Percentiles rank a stretch among this genome's conserved stretches.
Evolutionary conservation across 2,329 filamentous ascomycete species (phyloP).

Genomic region (Periconia sp.): DNA sequence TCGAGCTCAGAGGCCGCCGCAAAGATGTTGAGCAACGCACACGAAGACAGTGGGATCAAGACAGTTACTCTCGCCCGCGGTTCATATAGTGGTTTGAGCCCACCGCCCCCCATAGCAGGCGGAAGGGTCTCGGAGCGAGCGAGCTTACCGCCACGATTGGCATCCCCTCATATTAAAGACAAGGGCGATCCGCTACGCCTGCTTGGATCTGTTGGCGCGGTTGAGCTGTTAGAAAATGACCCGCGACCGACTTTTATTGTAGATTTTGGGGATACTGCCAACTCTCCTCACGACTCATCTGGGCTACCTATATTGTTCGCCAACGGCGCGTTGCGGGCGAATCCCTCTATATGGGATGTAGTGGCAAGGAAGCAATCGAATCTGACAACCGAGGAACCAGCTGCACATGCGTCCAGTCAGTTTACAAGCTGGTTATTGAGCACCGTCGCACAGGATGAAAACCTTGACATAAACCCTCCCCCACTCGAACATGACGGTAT

Average conservation of each 20-base stretch:
- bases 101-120: slow-evolving; percentile 48
- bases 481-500: slow-evolving; percentile 63
- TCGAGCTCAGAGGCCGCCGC: slow-evolving; percentile 60
- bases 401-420: slow-evolving; percentile 37
- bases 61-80: slow-evolving; percentile 55
- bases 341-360: slow-evolving; percentile 57
- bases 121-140: slow-evolving; percentile 58
- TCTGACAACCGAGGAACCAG: slow-evolving; percentile 39
- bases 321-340: slow-evolving; percentile 66
- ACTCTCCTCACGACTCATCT: slow-evolving; percentile 50
- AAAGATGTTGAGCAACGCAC: slow-evolving; percentile 58
- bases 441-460: slow-evolving; percentile 55
- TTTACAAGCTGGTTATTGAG: slow-evolving; percentile 73
- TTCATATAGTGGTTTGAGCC: slow-evolving; percentile 43
- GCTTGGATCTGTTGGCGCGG: slow-evolving; percentile 65
- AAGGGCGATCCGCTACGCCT: slow-evolving; percentile 55
- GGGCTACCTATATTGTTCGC: slow-evolving; percentile 66
- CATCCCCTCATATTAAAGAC: slow-evolving; percentile 56
- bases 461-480: slow-evolving; percentile 53
- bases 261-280: slow-evolving; percentile 63
- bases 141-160: slow-evolving; percentile 50
- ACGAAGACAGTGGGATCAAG: slow-evolving; percentile 53
- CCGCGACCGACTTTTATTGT: slow-evolving; percentile 75
- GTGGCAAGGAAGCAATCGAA: slow-evolving; percentile 51
- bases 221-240: slow-evolving; percentile 76